Evolutionary conservation across 208 protist genomes (phyloP), one percentile per base, ranked within the genome.

Genomic region (Paratrypanosoma confusum): DNA sequence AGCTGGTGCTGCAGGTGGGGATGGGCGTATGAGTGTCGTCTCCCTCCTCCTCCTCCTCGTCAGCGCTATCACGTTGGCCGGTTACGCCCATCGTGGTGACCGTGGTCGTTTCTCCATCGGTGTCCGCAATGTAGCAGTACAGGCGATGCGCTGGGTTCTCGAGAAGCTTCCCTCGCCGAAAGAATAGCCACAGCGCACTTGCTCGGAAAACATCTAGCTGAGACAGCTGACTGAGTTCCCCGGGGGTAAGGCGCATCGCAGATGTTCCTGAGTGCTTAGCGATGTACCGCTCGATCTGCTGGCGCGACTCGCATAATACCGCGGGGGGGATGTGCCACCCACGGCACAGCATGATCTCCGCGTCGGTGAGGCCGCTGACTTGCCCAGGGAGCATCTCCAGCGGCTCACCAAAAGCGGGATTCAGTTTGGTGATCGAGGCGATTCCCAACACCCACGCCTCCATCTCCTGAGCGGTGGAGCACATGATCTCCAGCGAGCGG

Each of bases 391-490:
- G 36, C 4, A 71, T 40, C 28, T 75, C 56, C 22, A 72, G 40
- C 10, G 56, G 23, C 21, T 65, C 52, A 5, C 44, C 67, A 36
- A 59, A 89, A 27, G 14, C 1, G 0, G 80, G 75, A 5, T 42
- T 36, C n/a, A 75, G 26, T 1, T 57, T 46, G 5, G 60, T 39
- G 36, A 79, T 43, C 7, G 65, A 37, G 11, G 56, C 50, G 29
- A 90, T 45, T 3, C 68, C 84, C 11, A 93, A 49, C 37, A 90
- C 61, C 78, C 77, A 90, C 24, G 67, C 65, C 60, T 93, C 84
- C 39, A 83, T 38, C 34, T 90, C 80, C 6, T 20, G 25, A 24
- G 49, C 23, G 18, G 55, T 59, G 7, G 66, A 56, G 34, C 71
- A 81, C 14, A 70, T 50, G 24, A 87, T 35, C 48, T 90, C 71